Percentiles rank a stretch among this genome's conserved stretches.
These are phyloP conservation scores for Leptosphaerulina australis DNA, from an alignment of 2,329 filamentous ascomycete genomes.

Conservation along the genomic window DNA sequence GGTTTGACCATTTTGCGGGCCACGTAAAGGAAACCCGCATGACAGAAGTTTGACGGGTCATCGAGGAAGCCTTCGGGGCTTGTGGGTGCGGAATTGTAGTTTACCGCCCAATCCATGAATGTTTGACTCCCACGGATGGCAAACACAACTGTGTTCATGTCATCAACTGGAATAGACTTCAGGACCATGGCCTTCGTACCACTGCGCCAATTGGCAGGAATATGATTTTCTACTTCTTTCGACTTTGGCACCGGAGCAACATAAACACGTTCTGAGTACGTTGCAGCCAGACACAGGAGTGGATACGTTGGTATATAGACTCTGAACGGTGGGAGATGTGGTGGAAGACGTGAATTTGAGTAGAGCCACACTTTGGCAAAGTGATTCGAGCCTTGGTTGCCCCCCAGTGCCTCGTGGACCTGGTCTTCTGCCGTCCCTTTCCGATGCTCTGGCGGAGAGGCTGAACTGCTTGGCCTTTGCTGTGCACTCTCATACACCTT, in stretches of 20 bases:
- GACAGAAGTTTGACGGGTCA: constrained; percentile 76
- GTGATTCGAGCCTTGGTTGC: constrained; percentile 40
- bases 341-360: constrained; percentile 74
- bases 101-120: constrained; percentile 86
- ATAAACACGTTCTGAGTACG: constrained; percentile 79
- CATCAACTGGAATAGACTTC: constrained; percentile 78
- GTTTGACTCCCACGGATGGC: constrained; percentile 81
- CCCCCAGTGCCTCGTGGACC: constrained; percentile 22
- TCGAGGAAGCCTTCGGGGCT: constrained; percentile 75
- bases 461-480: constrained; percentile 22
- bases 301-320: constrained; percentile 78
- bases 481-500: constrained; percentile 31
- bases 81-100: constrained; percentile 72
- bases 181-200: constrained; percentile 88
- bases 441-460: constrained; percentile 21
- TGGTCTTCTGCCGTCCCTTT: constrained; percentile 23
- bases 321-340: constrained; percentile 69
- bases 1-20: constrained; percentile 76
- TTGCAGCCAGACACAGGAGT: constrained; percentile 77
- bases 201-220: constrained; percentile 71
- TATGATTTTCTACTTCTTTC: constrained; percentile 69
- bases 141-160: constrained; percentile 79
- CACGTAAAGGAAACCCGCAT: constrained; percentile 78
- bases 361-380: constrained; percentile 81
- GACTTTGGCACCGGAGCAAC: constrained; percentile 58